phyloP scores from a whole-genome alignment of 495 filamentous ascomycete species.

The Xylaria telfairii region DNA sequence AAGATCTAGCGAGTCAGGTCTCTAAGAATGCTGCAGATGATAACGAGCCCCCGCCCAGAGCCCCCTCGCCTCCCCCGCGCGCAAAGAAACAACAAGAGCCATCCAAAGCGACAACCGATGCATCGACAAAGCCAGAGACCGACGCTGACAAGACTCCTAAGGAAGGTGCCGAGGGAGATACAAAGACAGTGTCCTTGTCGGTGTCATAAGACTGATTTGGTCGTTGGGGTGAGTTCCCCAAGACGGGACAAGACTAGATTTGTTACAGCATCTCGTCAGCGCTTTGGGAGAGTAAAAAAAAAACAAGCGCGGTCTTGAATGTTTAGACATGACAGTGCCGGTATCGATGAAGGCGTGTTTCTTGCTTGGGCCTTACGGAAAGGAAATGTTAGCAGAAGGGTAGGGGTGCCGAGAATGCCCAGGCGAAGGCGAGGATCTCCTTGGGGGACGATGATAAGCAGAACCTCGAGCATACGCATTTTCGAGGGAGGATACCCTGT shows the following conservation, averaged over 20 bases:
- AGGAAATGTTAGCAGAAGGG: slow-evolving; percentile 16
- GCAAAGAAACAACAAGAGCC: slow-evolving; percentile 35
- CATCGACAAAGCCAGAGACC: slow-evolving; percentile 23
- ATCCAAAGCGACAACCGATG: slow-evolving; percentile 25
- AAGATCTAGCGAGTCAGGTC: slow-evolving; percentile 68
- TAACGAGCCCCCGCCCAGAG: slow-evolving; percentile 32
- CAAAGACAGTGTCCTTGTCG: slow-evolving; percentile 32
- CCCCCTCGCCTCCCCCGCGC: slow-evolving; percentile 41
- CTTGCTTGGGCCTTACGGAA: slow-evolving; percentile 9
- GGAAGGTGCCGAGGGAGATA: slow-evolving; percentile 34
- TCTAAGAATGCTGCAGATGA: slow-evolving; percentile 46
- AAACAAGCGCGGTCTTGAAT: slow-evolving; percentile 20
- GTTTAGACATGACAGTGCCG: slow-evolving; percentile 21
- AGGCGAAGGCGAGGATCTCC: slow-evolving; percentile 16
- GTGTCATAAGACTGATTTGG: slow-evolving; percentile 34
- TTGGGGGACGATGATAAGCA: slow-evolving; percentile 13
- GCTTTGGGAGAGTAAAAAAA: slow-evolving; percentile 14
- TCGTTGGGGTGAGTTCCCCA: not conserved
- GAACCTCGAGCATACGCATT: slow-evolving; percentile 13
- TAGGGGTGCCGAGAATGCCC: slow-evolving; percentile 17
- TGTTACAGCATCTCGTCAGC: slow-evolving; percentile 21
- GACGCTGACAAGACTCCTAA: slow-evolving; percentile 24
- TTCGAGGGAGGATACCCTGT: slow-evolving; percentile 21
- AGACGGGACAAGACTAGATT: slow-evolving; percentile 23
- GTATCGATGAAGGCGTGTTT: slow-evolving; percentile 17